Base-by-base conservation (phyloP, 2,329 filamentous ascomycete genomes). In the Neonectria magnoliae region DNA sequence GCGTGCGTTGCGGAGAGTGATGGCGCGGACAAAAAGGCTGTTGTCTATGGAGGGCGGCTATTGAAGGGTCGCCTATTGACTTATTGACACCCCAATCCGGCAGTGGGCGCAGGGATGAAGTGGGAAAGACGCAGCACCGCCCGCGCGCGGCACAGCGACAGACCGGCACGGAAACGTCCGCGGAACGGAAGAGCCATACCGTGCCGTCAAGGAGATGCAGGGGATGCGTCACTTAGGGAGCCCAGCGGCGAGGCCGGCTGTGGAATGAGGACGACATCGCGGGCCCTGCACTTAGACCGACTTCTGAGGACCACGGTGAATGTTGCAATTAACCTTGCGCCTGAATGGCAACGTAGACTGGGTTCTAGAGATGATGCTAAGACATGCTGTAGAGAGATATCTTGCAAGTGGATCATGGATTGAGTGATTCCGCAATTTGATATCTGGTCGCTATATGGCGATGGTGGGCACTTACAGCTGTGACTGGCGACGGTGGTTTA, bases 61-160 rank as follows among this genome's bases (percentile, higher is more conserved):
- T 60, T 61, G 27, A 61, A 41, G 29, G 29, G n/a, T 41, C 50
- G 54, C 36, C 58, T 57, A 65, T 62, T 62, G 63, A 62, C 38
- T 7, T 42, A 42, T 42, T 42, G 38, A 42, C 38, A 45, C 4
- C 56, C 51, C 20, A 36, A 64, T 51, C 16, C 14, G 56, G 61
- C 31, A 51, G 44, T 29, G 13, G 44, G 8, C 16, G 8, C 33
- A 61, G 57, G 47, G 62, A 41, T 47, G 18, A 18, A 51, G 8
- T 20, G 22, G 41, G 29, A 41, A 25, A 31, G 50, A 45, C 25
- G 42, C 25, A 20, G 22, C 48, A 25, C 20, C 25, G 47, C 20
- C 38, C 20, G 25, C 36, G 25, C 36, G 22, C 42, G 54, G 29
- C 38, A 18, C n/a, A 16, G n/a, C n/a, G 33, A 4, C 13, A 22